Evolutionary conservation across 139 green algal genomes (phyloP), one percentile per base, ranked within the genome.

Genomic region (Pleodorina starrii): DNA sequence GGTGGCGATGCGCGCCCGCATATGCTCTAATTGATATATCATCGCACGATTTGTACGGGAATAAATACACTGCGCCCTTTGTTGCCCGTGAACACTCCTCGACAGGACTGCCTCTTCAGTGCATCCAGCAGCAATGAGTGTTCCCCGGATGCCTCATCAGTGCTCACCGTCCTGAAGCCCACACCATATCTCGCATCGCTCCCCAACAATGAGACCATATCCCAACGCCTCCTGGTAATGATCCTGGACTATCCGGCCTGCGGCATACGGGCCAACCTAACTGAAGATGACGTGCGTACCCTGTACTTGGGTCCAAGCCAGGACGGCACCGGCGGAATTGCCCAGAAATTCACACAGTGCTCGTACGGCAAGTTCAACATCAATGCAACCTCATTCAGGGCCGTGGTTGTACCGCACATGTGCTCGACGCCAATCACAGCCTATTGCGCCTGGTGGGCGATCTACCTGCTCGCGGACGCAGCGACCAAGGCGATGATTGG

Each of bases 271-370:
- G 6, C 75, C 46, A 40, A 10, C 44, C 10, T 46, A 5, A 46
- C 7, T 6, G 29, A 68, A 44, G 1, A 12, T 23, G 6, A 14
- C 44, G 27, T 83, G 12, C 51, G 36, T 19, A 85, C 11, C 16
- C 10, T 54, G 10, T 85, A 85, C 48, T 19, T 72, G 36, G 78
- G 78, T 14, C 14, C 78, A 5, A 38, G 40, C 11, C 17, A 38
- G 7, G 78, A 85, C 51, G 78, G 78, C 51, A 72, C 10, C 21
- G 78, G 50, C 36, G 78, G 78, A n/a, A 35, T 54, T 38, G 51
- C 78, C 7, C 19, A 72, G 2, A 68, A 32, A 7, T 85, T 73
- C 36, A 5, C 27, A 54, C 78, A 72, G 51, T 85, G 78, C 51
- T 73, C 51, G 21, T 85, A 85, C 50, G 78, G 78, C 50, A 19